phyloP scores from a whole-genome alignment of 1,284 basidiomycete genomes.

The Gomphus bonarii region DNA sequence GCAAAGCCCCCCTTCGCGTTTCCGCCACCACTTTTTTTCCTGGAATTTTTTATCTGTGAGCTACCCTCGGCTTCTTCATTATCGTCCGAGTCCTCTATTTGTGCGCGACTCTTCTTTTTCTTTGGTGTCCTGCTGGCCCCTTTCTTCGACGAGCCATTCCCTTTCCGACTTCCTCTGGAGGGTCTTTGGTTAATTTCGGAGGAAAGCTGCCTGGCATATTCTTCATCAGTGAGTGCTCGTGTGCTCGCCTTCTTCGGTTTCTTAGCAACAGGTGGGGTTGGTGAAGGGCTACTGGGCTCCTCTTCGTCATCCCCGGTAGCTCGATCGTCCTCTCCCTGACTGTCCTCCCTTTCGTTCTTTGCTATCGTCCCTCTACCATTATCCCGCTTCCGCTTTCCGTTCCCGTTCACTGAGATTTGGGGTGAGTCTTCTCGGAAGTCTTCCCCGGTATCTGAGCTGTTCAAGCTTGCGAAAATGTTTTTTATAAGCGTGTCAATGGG shows the following conservation, averaged over 20 bases:
- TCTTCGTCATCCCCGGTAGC: slow-evolving; percentile 25
- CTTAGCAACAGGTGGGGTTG: background rate
- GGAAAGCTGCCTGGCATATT: slow-evolving; percentile 59
- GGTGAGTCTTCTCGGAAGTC: slow-evolving; percentile 13
- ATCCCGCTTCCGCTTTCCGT: slow-evolving; percentile 24
- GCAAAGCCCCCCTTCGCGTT: slow-evolving; percentile 49
- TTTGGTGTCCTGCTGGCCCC: slow-evolving; percentile 6
- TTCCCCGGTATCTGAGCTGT: slow-evolving; percentile 25
- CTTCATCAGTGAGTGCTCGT: slow-evolving; percentile 47
- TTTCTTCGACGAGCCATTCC: slow-evolving; percentile 7
- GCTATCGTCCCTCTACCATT: slow-evolving; percentile 38
- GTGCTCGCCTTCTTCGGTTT: background rate
- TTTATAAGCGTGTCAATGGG: slow-evolving; percentile 62
- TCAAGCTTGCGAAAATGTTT: slow-evolving; percentile 45
- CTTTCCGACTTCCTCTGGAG: background rate
- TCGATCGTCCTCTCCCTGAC: slow-evolving; percentile 23
- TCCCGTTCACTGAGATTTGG: slow-evolving; percentile 13
- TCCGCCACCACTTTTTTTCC: slow-evolving; percentile 14
- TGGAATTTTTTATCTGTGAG: slow-evolving; percentile 11
- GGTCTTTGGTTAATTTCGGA: slow-evolving; percentile 30
- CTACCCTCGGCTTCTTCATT: slow-evolving; percentile 14
- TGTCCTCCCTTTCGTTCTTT: slow-evolving; percentile 24
- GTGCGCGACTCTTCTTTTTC: slow-evolving; percentile 3
- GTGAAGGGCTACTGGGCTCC: slow-evolving; percentile 21
- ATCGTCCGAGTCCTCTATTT: slow-evolving; percentile 16